Base-by-base conservation (phyloP, 331 rosid species). In the Quercus tomentella region DNA sequence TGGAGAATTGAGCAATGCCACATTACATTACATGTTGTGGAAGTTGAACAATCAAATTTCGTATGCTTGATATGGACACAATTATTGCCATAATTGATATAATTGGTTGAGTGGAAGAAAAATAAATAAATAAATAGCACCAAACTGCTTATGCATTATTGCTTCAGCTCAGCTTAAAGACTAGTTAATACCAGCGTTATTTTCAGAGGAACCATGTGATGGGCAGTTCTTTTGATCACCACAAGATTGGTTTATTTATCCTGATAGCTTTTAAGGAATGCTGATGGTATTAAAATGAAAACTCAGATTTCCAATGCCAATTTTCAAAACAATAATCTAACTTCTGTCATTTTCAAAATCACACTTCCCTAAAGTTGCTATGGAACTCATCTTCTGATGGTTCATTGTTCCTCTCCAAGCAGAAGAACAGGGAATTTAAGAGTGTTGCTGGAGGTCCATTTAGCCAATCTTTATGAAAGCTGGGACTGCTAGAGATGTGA, bases 331-430 rank as follows among this genome's bases (percentile, higher is more conserved):
- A 49, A 68, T 56, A 61, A 76, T 76, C 86, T 79, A 76, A 84
- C 15, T 49, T 49, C 5, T 4, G 74, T 63, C 82, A 85, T 85
- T 78, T 77, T 85, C 85, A 88, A 79, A 80, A 80, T 66, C 86
- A 80, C 83, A 55, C 84, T 7, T 41, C 52, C 76, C 60, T 20
- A 33, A 26, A 45, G 26, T 73, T 79, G 41, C 81, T 77, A 26
- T 26, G 30, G 30, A 82, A 26, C 78, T 79, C 79, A 61, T 63
- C 63, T 63, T 55, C 22, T 15, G 45, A 57, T 26, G 43, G n/a
- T 18, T 62, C 63, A 57, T 45, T 22, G 21, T 75, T 18, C 23
- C 25, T 45, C 14, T 23, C 56, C 73, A 30, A 61, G 31, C 70
- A 20, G 63, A 71, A 74, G 75, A 67, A 54, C 31, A 79, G 76